These are phyloP conservation scores for Gymnopus androsaceus DNA, from an alignment of 1,284 basidiomycete genomes.

Conservation along the genomic window DNA sequence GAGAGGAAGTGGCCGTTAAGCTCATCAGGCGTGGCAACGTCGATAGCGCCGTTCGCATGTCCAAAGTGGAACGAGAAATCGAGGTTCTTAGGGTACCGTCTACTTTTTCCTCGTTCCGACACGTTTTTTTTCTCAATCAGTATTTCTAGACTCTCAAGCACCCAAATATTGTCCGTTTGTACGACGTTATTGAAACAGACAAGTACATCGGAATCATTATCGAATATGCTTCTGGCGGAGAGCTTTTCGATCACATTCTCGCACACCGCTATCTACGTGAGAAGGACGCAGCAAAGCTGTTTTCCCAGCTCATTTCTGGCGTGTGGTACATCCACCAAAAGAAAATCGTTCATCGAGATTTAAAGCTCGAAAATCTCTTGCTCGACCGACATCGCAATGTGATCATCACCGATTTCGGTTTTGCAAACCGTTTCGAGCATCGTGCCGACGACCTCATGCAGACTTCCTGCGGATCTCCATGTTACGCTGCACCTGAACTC, in stretches of 20 bases:
- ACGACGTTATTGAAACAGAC: slow-evolving; percentile 99
- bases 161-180: slow-evolving; percentile 96
- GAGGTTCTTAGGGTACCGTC: slow-evolving; percentile 84
- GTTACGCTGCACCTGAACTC: slow-evolving; percentile 98
- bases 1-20: slow-evolving; percentile 99
- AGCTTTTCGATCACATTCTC: slow-evolving; percentile 98
- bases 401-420: slow-evolving; percentile 99
- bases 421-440: slow-evolving; percentile 96
- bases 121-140: slow-evolving; percentile 5
- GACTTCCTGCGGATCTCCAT: slow-evolving; percentile 95
- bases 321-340: slow-evolving; percentile 99
- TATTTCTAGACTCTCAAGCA: slow-evolving; percentile 82
- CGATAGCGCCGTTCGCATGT: slow-evolving; percentile 84
- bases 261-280: slow-evolving; percentile 97
- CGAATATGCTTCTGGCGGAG: slow-evolving; percentile 97
- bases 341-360: slow-evolving; percentile 98
- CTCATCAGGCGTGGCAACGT: slow-evolving; percentile 93
- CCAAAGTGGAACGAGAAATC: slow-evolving; percentile 97
- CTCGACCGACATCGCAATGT: slow-evolving; percentile 97
- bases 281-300: slow-evolving; percentile 92
- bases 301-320: slow-evolving; percentile 97
- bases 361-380: slow-evolving; percentile 98
- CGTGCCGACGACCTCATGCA: slow-evolving; percentile 95
- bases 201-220: slow-evolving; percentile 99
- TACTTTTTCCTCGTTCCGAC: slow-evolving; percentile 12